Percentiles rank a stretch among this genome's conserved stretches.
Conservation (phyloP, 2,329 filamentous ascomycete species). For the Triangularia setosa region DNA sequence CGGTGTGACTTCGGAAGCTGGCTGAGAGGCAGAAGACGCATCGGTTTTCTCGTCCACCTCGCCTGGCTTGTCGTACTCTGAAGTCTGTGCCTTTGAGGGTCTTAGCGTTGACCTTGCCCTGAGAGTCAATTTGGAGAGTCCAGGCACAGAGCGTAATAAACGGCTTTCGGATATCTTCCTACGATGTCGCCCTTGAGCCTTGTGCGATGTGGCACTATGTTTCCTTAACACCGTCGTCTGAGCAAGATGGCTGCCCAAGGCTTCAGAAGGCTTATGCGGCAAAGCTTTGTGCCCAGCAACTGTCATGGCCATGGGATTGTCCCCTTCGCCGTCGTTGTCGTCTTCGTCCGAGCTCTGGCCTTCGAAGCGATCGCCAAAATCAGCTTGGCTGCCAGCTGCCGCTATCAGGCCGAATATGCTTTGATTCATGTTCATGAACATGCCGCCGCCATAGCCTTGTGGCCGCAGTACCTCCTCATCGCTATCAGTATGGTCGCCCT, state of each 20-base stretch:
- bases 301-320: conserved; percentile 26
- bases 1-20: conserved; percentile 19
- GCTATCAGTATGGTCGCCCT: conserved; percentile 44
- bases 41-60: conserved; percentile 31
- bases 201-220: conserved; percentile 33
- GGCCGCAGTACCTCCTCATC: conserved; percentile 47
- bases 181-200: conserved; percentile 16
- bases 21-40: conserved; percentile 24
- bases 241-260: conserved; percentile 28
- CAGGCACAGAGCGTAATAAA: conserved; percentile 62
- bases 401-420: conserved; percentile 92
- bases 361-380: conserved; percentile 79
- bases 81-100: conserved; percentile 36
- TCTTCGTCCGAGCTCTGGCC: conserved; percentile 79
- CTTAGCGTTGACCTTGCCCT: conserved; percentile 34
- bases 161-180: conserved; percentile 56
- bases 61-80: conserved; percentile 32
- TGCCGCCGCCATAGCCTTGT: conserved; percentile 40
- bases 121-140: conserved; percentile 46
- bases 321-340: conserved; percentile 33
- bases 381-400: conserved; percentile 75
- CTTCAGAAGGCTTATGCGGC: conserved; percentile 16
- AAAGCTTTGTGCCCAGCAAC: conserved; percentile 16
- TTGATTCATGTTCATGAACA: conserved; percentile 79
- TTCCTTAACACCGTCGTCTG: conserved; percentile 54